Percentiles rank a stretch among this genome's conserved stretches.
These are phyloP conservation scores for Boletus rubescentipes DNA, from an alignment of 768 basidiomycete species.

Conservation along the genomic window DNA sequence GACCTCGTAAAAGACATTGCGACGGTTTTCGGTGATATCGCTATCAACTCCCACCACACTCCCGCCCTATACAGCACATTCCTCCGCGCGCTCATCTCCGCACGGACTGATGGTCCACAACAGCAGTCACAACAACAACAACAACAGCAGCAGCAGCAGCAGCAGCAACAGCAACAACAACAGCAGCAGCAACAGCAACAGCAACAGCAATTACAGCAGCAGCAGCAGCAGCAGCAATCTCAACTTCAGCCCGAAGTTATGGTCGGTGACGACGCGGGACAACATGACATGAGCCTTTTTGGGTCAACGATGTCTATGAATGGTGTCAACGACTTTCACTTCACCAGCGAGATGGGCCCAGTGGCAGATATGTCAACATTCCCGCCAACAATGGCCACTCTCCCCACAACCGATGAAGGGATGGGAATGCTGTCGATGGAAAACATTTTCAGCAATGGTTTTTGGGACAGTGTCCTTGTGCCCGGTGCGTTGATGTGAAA, in stretches of 20 bases:
- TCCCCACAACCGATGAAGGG: constrained; percentile 40
- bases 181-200: not conserved
- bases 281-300: constrained; percentile 32
- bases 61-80: constrained; percentile 88
- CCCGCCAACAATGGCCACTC: constrained; percentile 81
- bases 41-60: constrained; percentile 80
- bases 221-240: constrained; percentile 19
- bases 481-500: constrained; percentile 55
- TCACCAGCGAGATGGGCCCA: constrained; percentile 83
- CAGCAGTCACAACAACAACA: constrained; percentile 18
- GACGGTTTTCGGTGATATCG: constrained; percentile 70
- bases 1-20: constrained; percentile 78
- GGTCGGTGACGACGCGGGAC: constrained; percentile 19
- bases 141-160: constrained; percentile 2
- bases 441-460: constrained; percentile 71
- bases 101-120: constrained; percentile 37
- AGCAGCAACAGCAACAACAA: constrained; percentile 17
- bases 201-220: constrained; percentile 11
- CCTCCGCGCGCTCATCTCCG: constrained; percentile 72
- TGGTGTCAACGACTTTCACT: constrained; percentile 55
- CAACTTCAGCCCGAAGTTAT: constrained; percentile 21
- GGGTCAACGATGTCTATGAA: constrained; percentile 21
- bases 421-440: constrained; percentile 72
- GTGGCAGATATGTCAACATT: constrained; percentile 80
- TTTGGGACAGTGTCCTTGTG: constrained; percentile 88